Evolutionary conservation across 192 early-diverging fungal genomes (phyloP), one percentile per base, ranked within the genome.

Genomic region (Coemansia sp.): DNA sequence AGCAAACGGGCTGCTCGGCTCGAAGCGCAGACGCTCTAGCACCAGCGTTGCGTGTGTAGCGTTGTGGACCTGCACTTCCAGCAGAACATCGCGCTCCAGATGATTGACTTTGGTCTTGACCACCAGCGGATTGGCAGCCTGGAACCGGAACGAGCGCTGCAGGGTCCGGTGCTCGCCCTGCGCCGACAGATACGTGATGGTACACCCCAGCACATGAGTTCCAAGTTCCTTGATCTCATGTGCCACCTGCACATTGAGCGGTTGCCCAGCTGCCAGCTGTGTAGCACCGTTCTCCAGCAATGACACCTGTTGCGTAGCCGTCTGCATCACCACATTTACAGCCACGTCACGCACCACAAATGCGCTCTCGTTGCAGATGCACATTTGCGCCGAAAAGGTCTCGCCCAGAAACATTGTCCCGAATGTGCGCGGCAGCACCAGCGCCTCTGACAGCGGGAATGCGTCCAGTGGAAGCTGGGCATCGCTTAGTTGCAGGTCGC

Each of bases 191-290:
- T 97, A 98, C n/a, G 87, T 82, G 5, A 94, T 86, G 10, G 89
- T 88, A 64, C 96, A 97, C 1, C 90, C 90, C 38, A 98, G 84
- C 21, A 93, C 92, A 65, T 98, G 96, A 14, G 90, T 83, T 14
- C 94, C 95, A 29, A 97, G 80, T 73, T 98, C 93, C 66, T 96
- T 98, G 73, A 97, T 95, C 76, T 98, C 96, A 67, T 98, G 94
- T 14, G 86, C 78, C 37, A 94, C 87, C 56, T 93, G 81, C 60
- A 89, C 88, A 65, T 95, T 92, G 56, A 85, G 70, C 11, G 88
- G 85, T 64, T 90, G 87, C 11, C 84, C 76, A 0, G 91, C 88
- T 25, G 89, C 88, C 39, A 97, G 71, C 59, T 62, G 47, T 6
- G 8, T 39, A 2, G 32, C 57, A 11, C 43, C 15, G 49, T 45